A percentile compares a stretch with the other conserved stretches of the same genome.
These are phyloP conservation scores for Pulveroboletus sp. DNA, from an alignment of 768 basidiomycete species.

Conservation along the genomic window DNA sequence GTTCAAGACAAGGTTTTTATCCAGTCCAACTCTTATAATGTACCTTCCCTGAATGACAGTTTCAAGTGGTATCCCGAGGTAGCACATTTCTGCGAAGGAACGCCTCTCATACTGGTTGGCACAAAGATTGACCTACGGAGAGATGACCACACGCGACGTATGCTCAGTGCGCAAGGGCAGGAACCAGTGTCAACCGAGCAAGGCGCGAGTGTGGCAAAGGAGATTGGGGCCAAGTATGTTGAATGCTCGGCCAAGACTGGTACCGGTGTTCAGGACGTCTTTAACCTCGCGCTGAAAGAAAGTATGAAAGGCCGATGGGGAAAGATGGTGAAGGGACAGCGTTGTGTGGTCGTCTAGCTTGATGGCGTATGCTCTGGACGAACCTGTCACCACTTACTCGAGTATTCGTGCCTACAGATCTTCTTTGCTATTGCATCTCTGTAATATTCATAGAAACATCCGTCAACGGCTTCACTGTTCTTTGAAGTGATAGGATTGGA, in stretches of 20 bases:
- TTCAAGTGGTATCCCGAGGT: slow-evolving; percentile 90
- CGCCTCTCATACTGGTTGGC: slow-evolving; percentile 87
- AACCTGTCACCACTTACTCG: slow-evolving; percentile 11
- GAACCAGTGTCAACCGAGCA: slow-evolving; percentile 79
- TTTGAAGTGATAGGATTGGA: slow-evolving; percentile 24
- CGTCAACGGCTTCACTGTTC: slow-evolving; percentile 14
- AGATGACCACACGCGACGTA: slow-evolving; percentile 82
- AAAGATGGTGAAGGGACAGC: slow-evolving; percentile 63
- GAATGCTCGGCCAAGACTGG: slow-evolving; percentile 97
- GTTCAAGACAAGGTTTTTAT: slow-evolving; percentile 79
- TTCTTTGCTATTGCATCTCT: slow-evolving; percentile 23
- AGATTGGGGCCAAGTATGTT: slow-evolving; percentile 90
- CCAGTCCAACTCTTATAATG: not conserved
- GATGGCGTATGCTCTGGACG: slow-evolving; percentile 10
- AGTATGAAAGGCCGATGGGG: slow-evolving; percentile 81
- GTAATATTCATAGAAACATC: slow-evolving; percentile 7
- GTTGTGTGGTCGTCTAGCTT: slow-evolving; percentile 59
- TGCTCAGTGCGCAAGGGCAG: slow-evolving; percentile 88
- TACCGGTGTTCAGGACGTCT: slow-evolving; percentile 87
- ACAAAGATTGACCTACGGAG: slow-evolving; percentile 91
- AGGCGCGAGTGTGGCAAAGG: slow-evolving; percentile 80
- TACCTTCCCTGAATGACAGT: slow-evolving; percentile 10
- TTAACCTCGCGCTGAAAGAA: slow-evolving; percentile 84
- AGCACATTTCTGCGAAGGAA: slow-evolving; percentile 86
- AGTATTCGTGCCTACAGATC: slow-evolving; percentile 32